Evolutionary conservation across 208 protist species (phyloP).

Genomic region (Blastocrithidia nonstop): DNA sequence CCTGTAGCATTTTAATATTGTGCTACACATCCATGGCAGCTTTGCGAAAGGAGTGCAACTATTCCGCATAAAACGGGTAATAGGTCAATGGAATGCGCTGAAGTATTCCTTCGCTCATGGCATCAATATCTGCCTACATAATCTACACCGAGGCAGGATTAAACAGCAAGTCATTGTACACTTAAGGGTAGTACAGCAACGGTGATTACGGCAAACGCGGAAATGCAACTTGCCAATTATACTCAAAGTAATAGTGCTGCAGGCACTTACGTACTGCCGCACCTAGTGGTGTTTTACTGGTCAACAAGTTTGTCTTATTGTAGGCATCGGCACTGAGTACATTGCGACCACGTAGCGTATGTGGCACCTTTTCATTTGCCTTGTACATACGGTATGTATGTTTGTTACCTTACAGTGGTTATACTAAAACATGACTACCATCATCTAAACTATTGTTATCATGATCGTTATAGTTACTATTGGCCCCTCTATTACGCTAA

Average conservation of each 20-base stretch:
- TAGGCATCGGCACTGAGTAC: too few species aligned
- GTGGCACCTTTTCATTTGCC: too few species aligned
- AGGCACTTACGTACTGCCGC: constrained; percentile 33
- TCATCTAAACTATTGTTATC: too few species aligned
- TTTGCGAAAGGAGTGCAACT: constrained; percentile 12
- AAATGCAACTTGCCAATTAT: constrained; percentile 39
- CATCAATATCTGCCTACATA: constrained; percentile 72
- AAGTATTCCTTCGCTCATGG: constrained; percentile 47
- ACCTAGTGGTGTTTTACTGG: constrained; percentile 6
- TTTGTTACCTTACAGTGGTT: too few species aligned
- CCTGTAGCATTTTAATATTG: constrained; percentile 16
- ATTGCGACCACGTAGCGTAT: too few species aligned
- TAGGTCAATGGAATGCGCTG: constrained; percentile 52
- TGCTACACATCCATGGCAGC: constrained; percentile 8
- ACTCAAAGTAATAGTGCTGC: constrained; percentile 51
- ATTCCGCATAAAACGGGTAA: constrained; percentile 30
- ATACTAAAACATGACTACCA: too few species aligned
- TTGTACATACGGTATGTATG: too few species aligned
- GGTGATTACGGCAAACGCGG: constrained; percentile 31
- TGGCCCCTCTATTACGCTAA: too few species aligned
- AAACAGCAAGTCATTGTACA: constrained; percentile 23
- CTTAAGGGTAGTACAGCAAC: constrained; percentile 45
- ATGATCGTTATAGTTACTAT: too few species aligned
- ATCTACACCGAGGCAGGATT: constrained; percentile 23
- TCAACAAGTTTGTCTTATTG: too few species aligned